Conservation (phyloP, 345 rosid species). For the Hypericum androsaemum region DNA sequence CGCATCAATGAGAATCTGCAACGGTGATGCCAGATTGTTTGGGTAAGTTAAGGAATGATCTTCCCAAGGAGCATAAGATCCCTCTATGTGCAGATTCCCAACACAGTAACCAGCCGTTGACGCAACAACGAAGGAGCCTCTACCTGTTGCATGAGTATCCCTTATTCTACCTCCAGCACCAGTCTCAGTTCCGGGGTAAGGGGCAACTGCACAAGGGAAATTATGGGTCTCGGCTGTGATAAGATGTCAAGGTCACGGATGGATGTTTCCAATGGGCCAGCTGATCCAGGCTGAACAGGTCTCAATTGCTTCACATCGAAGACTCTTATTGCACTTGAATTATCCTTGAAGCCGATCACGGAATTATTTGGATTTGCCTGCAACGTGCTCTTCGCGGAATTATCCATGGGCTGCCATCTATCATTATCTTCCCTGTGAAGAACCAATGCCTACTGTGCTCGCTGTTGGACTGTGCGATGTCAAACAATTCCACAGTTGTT, state of each 20-base stretch:
- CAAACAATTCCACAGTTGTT: constrained; percentile 81
- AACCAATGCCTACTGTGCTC: constrained; percentile 97
- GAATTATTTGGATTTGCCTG: constrained; percentile 73
- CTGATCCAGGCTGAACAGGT: constrained; percentile 59
- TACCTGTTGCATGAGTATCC: constrained; percentile 97
- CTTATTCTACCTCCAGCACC: constrained; percentile 97
- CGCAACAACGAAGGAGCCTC: constrained; percentile 83
- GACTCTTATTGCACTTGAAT: constrained; percentile 90
- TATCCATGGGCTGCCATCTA: constrained; percentile 69
- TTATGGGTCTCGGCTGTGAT: constrained; percentile 94
- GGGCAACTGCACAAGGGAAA: constrained; percentile 98
- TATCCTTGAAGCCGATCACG: constrained; percentile 88
- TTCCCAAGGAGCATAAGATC: constrained; percentile 89
- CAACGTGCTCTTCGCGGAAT: constrained; percentile 88
- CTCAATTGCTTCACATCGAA: constrained; percentile 60
- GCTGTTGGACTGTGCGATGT: constrained; percentile 90
- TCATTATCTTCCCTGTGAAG: constrained; percentile 76
- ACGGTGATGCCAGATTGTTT: constrained; percentile 70
- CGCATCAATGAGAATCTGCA: constrained; percentile 78
- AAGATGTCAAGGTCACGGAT: constrained; percentile 60
- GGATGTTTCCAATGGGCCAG: constrained; percentile 41
- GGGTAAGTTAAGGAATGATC: constrained; percentile 69
- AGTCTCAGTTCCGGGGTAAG: constrained; percentile 96
- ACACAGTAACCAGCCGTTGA: constrained; percentile 83
- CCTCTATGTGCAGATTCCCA: constrained; percentile 72